Base-by-base conservation (phyloP, 73 alveolate species). In the Stentor coeruleus region DNA sequence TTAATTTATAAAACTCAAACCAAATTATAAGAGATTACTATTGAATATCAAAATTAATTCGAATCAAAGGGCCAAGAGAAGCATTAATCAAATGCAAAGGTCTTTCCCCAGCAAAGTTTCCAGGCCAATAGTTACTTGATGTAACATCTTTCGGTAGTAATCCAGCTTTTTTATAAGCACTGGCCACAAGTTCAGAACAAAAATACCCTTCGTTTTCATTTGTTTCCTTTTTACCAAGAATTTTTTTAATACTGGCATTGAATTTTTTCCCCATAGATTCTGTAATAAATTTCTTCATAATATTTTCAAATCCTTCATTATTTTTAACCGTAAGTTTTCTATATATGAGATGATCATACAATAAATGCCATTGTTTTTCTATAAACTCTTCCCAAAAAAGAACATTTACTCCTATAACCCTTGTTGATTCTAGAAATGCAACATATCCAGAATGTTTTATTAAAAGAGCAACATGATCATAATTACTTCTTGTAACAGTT, bases 381-480 rank as follows among this genome's bases (percentile, higher is more conserved):
- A 1, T 0, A 2, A 66, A 33, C 0, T 2, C 37, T 26, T 20
- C 39, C 37, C 79, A 66, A 20, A 20, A 20, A 14, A 66, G 33
- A 66, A 66, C 28, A 33, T 31, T 66, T 0, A 26, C 79, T 20
- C 79, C 79, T 66, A 11, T 20, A 26, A 20, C n/a, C 37, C 79
- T 20, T 15, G 86, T 79, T 20, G 86, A 84, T 60, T 79, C 86
- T 26, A 79, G 35, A 30, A 58, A 41, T 30, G 20, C 93, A 1
- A 79, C 75, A 3, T 88, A 88, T 40, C 89, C 94, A 3, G 81
- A 82, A 3, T 81, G 82, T 41, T 84, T 88, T 84, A 87, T 89
- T 26, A 93, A 82, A 36, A 93, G 81, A 2, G 91, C 91, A 37
- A 85, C 91, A 85, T 85, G 91, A 72, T 85, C 89, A 82, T 82